These are phyloP conservation scores for Xenoacremonium recifei DNA, from an alignment of 2,329 filamentous ascomycete species.

Conservation along the genomic window DNA sequence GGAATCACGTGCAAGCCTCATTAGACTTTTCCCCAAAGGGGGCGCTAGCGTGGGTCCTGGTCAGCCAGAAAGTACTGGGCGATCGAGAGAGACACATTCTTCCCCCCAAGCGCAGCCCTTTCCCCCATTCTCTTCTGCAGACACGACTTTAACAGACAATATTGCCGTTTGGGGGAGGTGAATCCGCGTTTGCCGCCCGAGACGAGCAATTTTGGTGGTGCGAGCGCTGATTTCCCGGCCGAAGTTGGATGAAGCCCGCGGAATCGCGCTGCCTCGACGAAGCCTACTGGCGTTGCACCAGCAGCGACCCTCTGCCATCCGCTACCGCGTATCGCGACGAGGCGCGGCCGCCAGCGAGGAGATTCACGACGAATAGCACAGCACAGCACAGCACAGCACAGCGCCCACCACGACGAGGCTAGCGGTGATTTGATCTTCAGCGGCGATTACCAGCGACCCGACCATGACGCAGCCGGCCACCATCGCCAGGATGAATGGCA, in stretches of 20 bases:
- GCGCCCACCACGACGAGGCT: constrained; percentile 21
- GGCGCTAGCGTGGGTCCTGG: constrained; percentile 27
- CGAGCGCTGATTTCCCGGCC: constrained; percentile 27
- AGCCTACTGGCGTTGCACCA: constrained; percentile 41
- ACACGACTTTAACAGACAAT: constrained; percentile 18
- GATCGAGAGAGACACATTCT: constrained; percentile 42
- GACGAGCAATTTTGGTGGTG: too few relatives aligned
- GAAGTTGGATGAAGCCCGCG: constrained; percentile 31
- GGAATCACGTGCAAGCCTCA: constrained; percentile 32
- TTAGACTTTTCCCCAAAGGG: constrained; percentile 28
- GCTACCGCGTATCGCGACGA: constrained; percentile 41
- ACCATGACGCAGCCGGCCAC: constrained; percentile 43
- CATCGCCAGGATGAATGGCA: constrained; percentile 42
- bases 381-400: too few relatives aligned
- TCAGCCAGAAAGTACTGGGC: constrained; percentile 29
- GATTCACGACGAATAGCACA: constrained; percentile 23
- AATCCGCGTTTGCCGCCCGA: too few relatives aligned
- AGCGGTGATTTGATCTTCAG: too few relatives aligned
- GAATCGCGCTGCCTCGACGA: constrained; percentile 34
- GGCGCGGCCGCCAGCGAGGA: constrained; percentile 30
- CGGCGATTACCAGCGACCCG: constrained; percentile 1
- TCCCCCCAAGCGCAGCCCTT: constrained; percentile 31
- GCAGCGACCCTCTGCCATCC: constrained; percentile 25
- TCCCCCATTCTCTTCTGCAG: constrained; percentile 27
- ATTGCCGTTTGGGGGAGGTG: too few relatives aligned